Evolutionary conservation across 257 asterid species (phyloP), one percentile per base, ranked within the genome.

Genomic region (Solanum ossicruentum): DNA sequence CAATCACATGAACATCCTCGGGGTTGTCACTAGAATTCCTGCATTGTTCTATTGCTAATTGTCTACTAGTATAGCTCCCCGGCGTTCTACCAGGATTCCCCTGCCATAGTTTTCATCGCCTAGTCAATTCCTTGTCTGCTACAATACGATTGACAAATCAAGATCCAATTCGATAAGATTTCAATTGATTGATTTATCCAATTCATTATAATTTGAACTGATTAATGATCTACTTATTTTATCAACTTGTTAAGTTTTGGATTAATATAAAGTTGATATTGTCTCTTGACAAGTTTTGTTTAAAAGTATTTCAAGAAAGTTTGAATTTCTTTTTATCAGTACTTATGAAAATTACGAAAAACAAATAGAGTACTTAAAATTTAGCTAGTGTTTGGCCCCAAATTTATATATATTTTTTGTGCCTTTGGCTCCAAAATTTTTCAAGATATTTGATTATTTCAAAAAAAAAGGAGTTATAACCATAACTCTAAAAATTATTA

Each of bases 1-100:
- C 83, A 80, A 73, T 86, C 91, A 85, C 84, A 83, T 87, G 83
- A 84, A 78, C 83, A 41, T 75, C 83, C 80, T 67, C 57, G 83
- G 65, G 36, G 49, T 87, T 71, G 52, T 36, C 81, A 84, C 82
- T 26, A 41, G 69, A 65, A 84, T 54, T 75, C 21, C 32, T 56
- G 39, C 39, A 83, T 85, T 81, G 84, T 81, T 41, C 54, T 26
- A 12, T 57, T 20, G 82, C 54, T 72, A 56, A 12, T 21, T 69
- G 89, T 72, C 79, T 26, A 41, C 49, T 36, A 47, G 63, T 73
- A 39, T 72, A 70, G 79, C 79, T 39, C 10, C 54, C 54, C 52
- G 20, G 82, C 63, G 47, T 26, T 10, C 16, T 20, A 52, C 26
- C 65, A 77, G 82, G 82, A 77, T 77, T 5, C 82, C 21, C 47